A percentile compares a stretch with the other conserved stretches of the same genome.
phyloP scores from a whole-genome alignment of 2,329 filamentous ascomycete species.

The Trichoderma sp. region DNA sequence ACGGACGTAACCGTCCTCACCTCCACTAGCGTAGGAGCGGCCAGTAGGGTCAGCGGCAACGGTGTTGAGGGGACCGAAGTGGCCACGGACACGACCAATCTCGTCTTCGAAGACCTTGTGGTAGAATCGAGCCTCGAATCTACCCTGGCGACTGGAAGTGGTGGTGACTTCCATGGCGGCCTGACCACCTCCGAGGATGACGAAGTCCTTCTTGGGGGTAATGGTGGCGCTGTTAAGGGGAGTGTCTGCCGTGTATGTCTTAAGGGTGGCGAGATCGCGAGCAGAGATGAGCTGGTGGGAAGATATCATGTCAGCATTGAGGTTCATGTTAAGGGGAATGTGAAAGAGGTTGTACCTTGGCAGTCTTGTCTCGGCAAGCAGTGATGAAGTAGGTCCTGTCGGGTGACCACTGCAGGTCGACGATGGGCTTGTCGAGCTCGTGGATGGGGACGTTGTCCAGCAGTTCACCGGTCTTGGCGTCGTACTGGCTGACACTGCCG shows the following conservation, averaged over 20 bases:
- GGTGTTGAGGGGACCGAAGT: constrained; percentile 96
- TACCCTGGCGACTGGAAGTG: constrained; percentile 89
- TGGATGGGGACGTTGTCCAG: constrained; percentile 79
- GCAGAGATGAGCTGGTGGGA: constrained; percentile 68
- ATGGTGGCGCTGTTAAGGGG: constrained; percentile 95
- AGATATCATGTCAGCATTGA: background rate
- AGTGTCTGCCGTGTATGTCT: constrained; percentile 89
- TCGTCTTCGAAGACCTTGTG: constrained; percentile 99
- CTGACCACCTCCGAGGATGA: constrained; percentile 96
- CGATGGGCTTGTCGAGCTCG: constrained; percentile 78
- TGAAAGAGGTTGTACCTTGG: constrained; percentile 61
- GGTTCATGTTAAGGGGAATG: background rate
- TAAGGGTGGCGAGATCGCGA: constrained; percentile 84
- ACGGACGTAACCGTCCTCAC: constrained; percentile 97
- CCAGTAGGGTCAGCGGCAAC: constrained; percentile 90
- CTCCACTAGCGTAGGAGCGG: constrained; percentile 89
- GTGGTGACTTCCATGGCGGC: constrained; percentile 98
- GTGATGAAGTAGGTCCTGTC: constrained; percentile 99
- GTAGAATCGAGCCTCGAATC: constrained; percentile 99
- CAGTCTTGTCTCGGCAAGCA: constrained; percentile 94
- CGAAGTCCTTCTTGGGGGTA: constrained; percentile 93
- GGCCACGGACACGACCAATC: constrained; percentile 92
- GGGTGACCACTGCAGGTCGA: constrained; percentile 89
- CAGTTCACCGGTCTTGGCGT: constrained; percentile 86
- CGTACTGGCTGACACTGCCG: constrained; percentile 85